Conservation (phyloP, 139 green algal species). For the Picochlorum sp. region DNA sequence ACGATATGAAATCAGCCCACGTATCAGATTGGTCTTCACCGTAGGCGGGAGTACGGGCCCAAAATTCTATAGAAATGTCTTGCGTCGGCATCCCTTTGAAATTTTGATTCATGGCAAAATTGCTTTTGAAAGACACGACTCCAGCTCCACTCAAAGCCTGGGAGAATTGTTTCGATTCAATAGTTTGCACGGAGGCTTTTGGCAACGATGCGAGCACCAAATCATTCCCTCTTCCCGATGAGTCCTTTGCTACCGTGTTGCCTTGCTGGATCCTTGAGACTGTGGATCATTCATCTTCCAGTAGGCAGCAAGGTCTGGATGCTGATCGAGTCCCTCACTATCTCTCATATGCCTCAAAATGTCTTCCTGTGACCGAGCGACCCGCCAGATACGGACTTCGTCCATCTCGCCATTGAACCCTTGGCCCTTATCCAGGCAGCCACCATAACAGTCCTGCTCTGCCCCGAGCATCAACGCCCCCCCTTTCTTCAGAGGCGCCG, state of each 20-base stretch:
- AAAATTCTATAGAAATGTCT: conserved; percentile 74
- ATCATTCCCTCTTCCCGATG: conserved; percentile 59
- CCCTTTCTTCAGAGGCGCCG: conserved; percentile 41
- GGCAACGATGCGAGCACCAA: conserved; percentile 52
- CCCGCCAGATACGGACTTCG: conserved; percentile 70
- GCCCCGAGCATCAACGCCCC: conserved; percentile 76
- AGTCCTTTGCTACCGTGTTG: conserved; percentile 48
- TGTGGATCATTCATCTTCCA: conserved; percentile 81
- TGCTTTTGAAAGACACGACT: conserved; percentile 65
- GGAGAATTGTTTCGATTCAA: conserved; percentile 9
- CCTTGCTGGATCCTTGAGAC: conserved; percentile 26
- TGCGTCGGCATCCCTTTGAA: conserved; percentile 44
- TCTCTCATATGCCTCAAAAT: conserved; percentile 66
- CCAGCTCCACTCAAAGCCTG: conserved; percentile 18
- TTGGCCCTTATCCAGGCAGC: conserved; percentile 68
- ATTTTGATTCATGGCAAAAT: conserved; percentile 59
- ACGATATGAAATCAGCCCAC: conserved; percentile 46
- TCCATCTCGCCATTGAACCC: conserved; percentile 75
- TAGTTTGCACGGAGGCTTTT: conserved; percentile 6
- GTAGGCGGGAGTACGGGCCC: conserved; percentile 47
- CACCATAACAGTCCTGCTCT: conserved; percentile 85
- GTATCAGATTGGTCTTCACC: background rate
- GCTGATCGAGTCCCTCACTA: conserved; percentile 30
- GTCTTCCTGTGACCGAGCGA: conserved; percentile 55
- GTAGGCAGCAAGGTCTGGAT: conserved; percentile 63